A percentile compares a stretch with the other conserved stretches of the same genome.
phyloP scores from a whole-genome alignment of 2,329 filamentous ascomycete genomes.

The Didymella pomorum region DNA sequence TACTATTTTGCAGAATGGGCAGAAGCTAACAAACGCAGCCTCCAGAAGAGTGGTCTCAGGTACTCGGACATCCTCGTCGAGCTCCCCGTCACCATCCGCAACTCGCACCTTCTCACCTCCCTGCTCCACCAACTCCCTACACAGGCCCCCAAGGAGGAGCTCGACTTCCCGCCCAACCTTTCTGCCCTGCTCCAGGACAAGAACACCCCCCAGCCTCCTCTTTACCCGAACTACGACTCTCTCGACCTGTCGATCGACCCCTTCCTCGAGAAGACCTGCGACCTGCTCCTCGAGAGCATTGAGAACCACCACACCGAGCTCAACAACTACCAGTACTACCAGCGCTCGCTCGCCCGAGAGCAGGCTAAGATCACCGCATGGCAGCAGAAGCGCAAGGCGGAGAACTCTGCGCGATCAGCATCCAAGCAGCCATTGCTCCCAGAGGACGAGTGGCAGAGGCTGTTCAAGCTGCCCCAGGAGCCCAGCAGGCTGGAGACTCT shows the following conservation, averaged over 20 bases:
- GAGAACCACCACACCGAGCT: slow-evolving; percentile 98
- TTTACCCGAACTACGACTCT: slow-evolving; percentile 87
- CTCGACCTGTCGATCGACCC: slow-evolving; percentile 95
- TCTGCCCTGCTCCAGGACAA: slow-evolving; percentile 75
- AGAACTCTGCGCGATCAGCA: slow-evolving; percentile 84
- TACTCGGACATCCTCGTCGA: slow-evolving; percentile 95
- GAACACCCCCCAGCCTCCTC: slow-evolving; percentile 65
- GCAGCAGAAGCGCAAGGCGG: slow-evolving; percentile 95
- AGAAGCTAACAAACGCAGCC: slow-evolving; percentile 63
- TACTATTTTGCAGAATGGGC: no score
- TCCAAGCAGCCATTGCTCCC: slow-evolving; percentile 89
- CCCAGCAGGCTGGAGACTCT: slow-evolving; percentile 92
- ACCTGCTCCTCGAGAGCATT: slow-evolving; percentile 94
- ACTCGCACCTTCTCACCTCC: slow-evolving; percentile 94
- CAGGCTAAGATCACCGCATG: slow-evolving; percentile 96
- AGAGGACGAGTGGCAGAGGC: slow-evolving; percentile 96
- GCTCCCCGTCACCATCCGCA: slow-evolving; percentile 88
- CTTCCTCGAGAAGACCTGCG: slow-evolving; percentile 97
- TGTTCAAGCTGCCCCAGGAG: slow-evolving; percentile 97
- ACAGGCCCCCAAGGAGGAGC: slow-evolving; percentile 69
- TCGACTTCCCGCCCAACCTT: slow-evolving; percentile 80
- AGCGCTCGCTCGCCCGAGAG: slow-evolving; percentile 90
- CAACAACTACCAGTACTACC: slow-evolving; percentile 99
- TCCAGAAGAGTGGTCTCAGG: slow-evolving; percentile 91
- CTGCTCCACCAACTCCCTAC: slow-evolving; percentile 91